Base-by-base conservation (phyloP, 805 yeast genomes). In the Torulaspora quercuum region DNA sequence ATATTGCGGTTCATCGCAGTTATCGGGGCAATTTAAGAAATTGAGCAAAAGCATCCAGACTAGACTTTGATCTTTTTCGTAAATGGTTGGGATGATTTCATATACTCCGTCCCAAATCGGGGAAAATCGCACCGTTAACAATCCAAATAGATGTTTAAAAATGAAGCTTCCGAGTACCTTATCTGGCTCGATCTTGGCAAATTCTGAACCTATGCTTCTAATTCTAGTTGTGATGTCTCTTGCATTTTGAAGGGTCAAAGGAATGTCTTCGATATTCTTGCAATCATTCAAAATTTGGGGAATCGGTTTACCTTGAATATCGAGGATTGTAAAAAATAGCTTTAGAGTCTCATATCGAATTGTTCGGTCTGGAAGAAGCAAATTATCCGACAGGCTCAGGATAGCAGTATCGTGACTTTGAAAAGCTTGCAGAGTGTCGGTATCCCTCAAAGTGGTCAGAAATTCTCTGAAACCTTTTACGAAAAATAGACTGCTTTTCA, bases 61-160 rank as follows among this genome's bases (percentile, higher is more conserved):
- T 8, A 65, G 32, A 0, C 58, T 61, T 11, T 70, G 66, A 33
- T 64, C 55, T 44, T 68, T 69, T 11, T 55, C 63, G 9, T 68
- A 59, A 7, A 81, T 58, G 3, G 59, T 52, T 1, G 79, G 75
- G 4, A 85, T 52, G 3, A 73, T 70, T 42, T 81, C 90, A 36
- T 70, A 63, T 2, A 83, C 82, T 4, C 82, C 87, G 12, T 75
- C 72, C 95, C 95, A 88, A 9, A 82, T 71, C 1, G 97, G 97
- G 38, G 86, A 82, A 49, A 90, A 87, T 40, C 76, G 74, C 21
- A 79, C 78, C 3, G 86, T 69, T 27, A 89, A 61, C 42, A 83
- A 69, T 21, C 97, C 97, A 47, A 82, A 72, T 24, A 78, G 37
- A 49, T 70, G 77, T 14, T 67, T 68, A 24, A 73, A 65, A 20